Evolutionary conservation across 257 asterid species (phyloP).

Genomic region (Nemophila menziesii): DNA sequence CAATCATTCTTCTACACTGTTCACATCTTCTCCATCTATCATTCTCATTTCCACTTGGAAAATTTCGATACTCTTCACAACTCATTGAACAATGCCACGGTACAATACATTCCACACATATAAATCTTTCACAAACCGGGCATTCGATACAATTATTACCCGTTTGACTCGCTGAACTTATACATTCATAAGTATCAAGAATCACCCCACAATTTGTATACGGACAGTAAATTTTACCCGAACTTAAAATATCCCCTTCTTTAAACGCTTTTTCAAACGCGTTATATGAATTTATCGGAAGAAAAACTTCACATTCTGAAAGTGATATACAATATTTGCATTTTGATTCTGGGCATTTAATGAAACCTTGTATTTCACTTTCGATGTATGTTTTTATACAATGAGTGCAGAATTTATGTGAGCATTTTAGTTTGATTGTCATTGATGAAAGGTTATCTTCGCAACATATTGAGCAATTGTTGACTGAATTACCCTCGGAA

Average conservation of each 20-base stretch:
- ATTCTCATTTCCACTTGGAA: conserved; percentile 41
- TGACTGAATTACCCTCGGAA: conserved; percentile 26
- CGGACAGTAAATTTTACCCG: conserved; percentile 27
- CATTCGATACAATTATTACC: conserved; percentile 61
- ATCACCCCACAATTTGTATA: conserved; percentile 60
- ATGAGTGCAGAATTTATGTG: conserved; percentile 81
- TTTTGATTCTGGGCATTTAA: conserved; percentile 61
- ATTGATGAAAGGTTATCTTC: conserved; percentile 64
- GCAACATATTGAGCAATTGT: conserved; percentile 71
- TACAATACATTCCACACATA: conserved; percentile 69
- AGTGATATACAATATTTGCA: conserved; percentile 67
- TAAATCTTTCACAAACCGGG: conserved; percentile 54
- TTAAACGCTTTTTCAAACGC: conserved; percentile 48
- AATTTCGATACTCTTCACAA: conserved; percentile 60
- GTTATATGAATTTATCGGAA: conserved; percentile 59
- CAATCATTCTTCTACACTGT: conserved; percentile 58
- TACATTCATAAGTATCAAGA: conserved; percentile 61
- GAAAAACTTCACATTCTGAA: conserved; percentile 49
- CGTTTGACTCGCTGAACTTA: conserved; percentile 43
- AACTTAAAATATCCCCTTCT: conserved; percentile 29
- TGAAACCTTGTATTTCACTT: conserved; percentile 58
- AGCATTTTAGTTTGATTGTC: conserved; percentile 62
- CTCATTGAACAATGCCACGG: conserved; percentile 88
- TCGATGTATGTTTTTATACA: conserved; percentile 82
- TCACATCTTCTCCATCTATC: conserved; percentile 64